A percentile compares a stretch with the other conserved stretches of the same genome.
phyloP scores from a whole-genome alignment of 805 yeast species.

The Saturnispora diversa region DNA sequence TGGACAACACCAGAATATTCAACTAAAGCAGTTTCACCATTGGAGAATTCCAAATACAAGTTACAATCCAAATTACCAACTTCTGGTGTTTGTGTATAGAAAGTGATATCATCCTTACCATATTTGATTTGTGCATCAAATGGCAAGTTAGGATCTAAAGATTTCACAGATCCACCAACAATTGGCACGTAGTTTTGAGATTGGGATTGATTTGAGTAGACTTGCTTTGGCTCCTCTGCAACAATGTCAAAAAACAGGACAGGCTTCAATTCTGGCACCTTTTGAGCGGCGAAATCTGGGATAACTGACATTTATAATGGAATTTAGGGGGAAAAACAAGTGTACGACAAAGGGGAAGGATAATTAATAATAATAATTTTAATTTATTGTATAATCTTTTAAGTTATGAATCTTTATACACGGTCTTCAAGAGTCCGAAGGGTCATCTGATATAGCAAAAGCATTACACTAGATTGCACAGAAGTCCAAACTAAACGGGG shows the following conservation, averaged over 20 bases:
- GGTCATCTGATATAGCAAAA: constrained; percentile 74
- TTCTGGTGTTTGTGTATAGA: constrained; percentile 24
- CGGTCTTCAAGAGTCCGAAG: constrained; percentile 39
- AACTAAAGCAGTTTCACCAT: constrained; percentile 34
- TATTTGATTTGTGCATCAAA: constrained; percentile 30
- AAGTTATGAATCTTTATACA: too few species aligned
- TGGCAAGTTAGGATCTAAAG: constrained; percentile 32
- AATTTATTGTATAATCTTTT: too few species aligned
- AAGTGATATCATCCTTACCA: constrained; percentile 45
- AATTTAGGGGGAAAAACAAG: not conserved
- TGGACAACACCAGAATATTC: constrained; percentile 44
- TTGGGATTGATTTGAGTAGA: constrained; percentile 24
- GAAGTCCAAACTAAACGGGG: constrained; percentile 97
- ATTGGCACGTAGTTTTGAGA: constrained; percentile 27
- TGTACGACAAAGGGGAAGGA: not conserved
- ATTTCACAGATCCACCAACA: constrained; percentile 31
- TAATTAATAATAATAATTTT: not conserved
- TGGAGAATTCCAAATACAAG: constrained; percentile 31
- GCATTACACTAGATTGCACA: constrained; percentile 89
- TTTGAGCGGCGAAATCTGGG: constrained; percentile 20
- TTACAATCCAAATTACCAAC: constrained; percentile 39
- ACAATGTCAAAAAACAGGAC: constrained; percentile 32
- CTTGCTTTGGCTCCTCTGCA: constrained; percentile 27
- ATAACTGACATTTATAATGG: constrained; percentile 11
- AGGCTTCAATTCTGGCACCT: constrained; percentile 28